Evolutionary conservation across 192 early-diverging fungal species (phyloP), one percentile per base, ranked within the genome.

Genomic region (Funneliformis geosporum): DNA sequence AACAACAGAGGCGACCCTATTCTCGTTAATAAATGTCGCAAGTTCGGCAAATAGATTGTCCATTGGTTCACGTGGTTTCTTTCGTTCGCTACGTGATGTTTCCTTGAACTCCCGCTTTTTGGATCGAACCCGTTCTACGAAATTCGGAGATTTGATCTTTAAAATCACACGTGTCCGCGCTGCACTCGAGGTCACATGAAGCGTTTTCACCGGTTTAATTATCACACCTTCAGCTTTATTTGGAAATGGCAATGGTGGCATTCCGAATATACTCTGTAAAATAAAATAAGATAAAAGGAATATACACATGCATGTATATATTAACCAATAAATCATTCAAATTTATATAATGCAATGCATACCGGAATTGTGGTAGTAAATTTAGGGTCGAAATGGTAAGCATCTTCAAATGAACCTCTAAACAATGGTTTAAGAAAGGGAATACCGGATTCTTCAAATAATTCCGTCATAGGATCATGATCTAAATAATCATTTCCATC

Each of bases 351-450:
- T n/a, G n/a, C n/a, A n/a, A n/a, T 33, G 33, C 33, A 18, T 55
- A 55, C 50, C 50, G 68, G 68, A 70, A 70, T 70, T 7, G 68
- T 70, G 6, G 68, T 70, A 9, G n/a, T 42, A 70, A 70, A 70
- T 21, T 70, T 21, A n/a, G 68, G 68, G 43, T 70, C 18, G 42
- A 43, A 70, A 42, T 43, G 40, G 42, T 21, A 70, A 40, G 40
- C 68, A 39, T 70, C 33, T 6, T 70, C 27, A 70, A 70, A 70
- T 21, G 68, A 70, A 42, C 68, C 68, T 70, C 68, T 70, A 40
- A 40, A 28, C 21, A 70, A 40, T 12, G 68, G 40, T 21, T 70
- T 70, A 33, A 43, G 40, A 40, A n/a, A 70, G 4, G 68, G 68
- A 21, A 70, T 8, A 4, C 42, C 68, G 18, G 68, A 28, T 14